Percentiles rank a stretch among this genome's conserved stretches.
These are phyloP conservation scores for Lachnellula willkommii DNA, from an alignment of 2,329 filamentous ascomycete genomes.

Conservation along the genomic window DNA sequence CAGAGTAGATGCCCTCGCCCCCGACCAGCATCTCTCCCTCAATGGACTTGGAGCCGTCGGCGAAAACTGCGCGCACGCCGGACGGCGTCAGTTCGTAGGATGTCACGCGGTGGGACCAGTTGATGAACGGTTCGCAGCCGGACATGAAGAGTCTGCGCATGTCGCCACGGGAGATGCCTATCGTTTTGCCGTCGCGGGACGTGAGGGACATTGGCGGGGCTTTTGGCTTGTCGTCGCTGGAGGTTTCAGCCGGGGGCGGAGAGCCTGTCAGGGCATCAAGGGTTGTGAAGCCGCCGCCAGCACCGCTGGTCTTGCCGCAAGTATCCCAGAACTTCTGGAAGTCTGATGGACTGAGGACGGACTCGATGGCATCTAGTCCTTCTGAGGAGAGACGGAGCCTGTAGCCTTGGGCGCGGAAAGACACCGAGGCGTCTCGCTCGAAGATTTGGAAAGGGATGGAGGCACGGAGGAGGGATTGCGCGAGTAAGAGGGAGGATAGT, in stretches of 20 bases:
- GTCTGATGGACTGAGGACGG: conserved; percentile 43
- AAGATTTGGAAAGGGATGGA: conserved; percentile 37
- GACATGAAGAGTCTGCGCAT: conserved; percentile 56
- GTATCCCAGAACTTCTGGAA: conserved; percentile 53
- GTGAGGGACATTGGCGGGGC: conserved; percentile 31
- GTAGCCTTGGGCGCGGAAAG: conserved; percentile 59
- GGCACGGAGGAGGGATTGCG: conserved; percentile 32
- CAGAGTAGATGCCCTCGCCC: conserved; percentile 59
- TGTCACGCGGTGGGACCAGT: conserved; percentile 51
- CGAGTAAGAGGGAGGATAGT: conserved; percentile 36
- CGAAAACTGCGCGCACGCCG: conserved; percentile 54
- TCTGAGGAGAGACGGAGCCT: conserved; percentile 51
- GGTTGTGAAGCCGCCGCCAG: conserved; percentile 44
- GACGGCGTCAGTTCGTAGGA: conserved; percentile 52
- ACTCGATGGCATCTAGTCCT: conserved; percentile 56
- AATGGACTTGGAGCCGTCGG: conserved; percentile 52
- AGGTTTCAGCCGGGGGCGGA: conserved; percentile 24
- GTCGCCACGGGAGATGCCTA: conserved; percentile 58
- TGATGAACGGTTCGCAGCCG: conserved; percentile 49
- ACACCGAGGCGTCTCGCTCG: conserved; percentile 41
- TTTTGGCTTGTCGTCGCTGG: conserved; percentile 22
- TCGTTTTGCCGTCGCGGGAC: conserved; percentile 52
- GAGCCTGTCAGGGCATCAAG: conserved; percentile 52
- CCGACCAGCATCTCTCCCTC: conserved; percentile 56
- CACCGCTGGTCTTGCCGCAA: conserved; percentile 51